Evolutionary conservation across 805 yeast species (phyloP).

Genomic region (Metschnikowia gelsemii): DNA sequence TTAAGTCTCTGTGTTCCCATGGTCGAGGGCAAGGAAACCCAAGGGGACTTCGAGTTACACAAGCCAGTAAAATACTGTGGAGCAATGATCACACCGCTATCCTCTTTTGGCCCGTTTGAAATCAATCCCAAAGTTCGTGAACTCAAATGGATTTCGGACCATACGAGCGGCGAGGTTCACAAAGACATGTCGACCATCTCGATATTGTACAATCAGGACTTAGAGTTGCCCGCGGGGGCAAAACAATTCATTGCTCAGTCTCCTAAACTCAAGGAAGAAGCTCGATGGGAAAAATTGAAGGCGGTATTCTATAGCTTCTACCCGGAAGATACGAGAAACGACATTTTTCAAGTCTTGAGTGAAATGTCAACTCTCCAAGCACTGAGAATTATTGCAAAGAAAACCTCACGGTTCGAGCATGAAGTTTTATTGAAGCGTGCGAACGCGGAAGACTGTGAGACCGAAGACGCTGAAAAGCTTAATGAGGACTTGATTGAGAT

Average conservation of each 20-base stretch:
- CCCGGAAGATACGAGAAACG: not conserved
- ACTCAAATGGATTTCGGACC: conserved; percentile 1
- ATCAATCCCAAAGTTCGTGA: not conserved
- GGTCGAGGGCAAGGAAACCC: not conserved
- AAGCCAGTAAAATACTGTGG: not conserved
- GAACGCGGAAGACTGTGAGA: not conserved
- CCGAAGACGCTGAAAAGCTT: not conserved
- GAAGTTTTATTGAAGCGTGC: not conserved
- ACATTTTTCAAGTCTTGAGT: not conserved
- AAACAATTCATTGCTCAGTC: conserved; percentile 1
- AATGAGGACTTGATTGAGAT: not conserved
- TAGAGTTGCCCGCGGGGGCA: not conserved
- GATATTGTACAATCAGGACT: conserved; percentile 4
- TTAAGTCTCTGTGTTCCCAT: too few species aligned
- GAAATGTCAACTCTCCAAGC: not conserved
- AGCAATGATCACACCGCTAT: not conserved
- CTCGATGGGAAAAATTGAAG: not conserved
- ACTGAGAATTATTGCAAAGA: not conserved
- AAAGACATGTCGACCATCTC: conserved; percentile 1
- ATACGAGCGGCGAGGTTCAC: conserved; percentile 3
- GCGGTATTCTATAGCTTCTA: not conserved
- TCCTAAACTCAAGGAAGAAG: not conserved
- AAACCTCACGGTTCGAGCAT: not conserved
- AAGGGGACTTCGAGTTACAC: not conserved
- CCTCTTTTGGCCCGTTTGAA: not conserved